These are phyloP conservation scores for Apophysomyces trapeziformis DNA, from an alignment of 371 early-diverging fungal genomes.

Conservation along the genomic window DNA sequence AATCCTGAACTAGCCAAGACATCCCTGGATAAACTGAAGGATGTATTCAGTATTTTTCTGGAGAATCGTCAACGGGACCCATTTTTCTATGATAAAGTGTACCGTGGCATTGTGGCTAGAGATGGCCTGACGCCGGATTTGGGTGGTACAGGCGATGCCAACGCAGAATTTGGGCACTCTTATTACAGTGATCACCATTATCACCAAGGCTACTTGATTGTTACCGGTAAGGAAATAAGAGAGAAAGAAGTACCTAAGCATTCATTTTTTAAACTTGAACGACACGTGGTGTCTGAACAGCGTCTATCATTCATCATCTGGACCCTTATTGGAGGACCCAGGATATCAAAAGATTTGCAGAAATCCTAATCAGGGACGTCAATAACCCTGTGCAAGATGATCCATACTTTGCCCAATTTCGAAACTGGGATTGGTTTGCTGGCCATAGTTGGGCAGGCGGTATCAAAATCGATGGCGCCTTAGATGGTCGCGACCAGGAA, in stretches of 20 bases:
- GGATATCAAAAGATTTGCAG: conserved; percentile 40
- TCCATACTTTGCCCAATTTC: conserved; percentile 64
- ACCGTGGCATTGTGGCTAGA: conserved; percentile 65
- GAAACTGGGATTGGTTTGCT: conserved; percentile 77
- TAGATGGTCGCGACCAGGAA: conserved; percentile 79
- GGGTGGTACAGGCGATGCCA: conserved; percentile 47
- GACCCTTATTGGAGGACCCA: conserved; percentile 57
- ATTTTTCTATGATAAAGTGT: conserved; percentile 67
- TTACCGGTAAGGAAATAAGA: conserved; percentile 38
- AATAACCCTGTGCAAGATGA: conserved; percentile 63
- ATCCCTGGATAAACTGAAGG: conserved; percentile 51
- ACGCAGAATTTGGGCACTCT: conserved; percentile 52
- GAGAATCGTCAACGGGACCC: conserved; percentile 58
- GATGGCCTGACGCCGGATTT: conserved; percentile 46
- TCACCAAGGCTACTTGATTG: conserved; percentile 75
- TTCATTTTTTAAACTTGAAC: too few relatives aligned
- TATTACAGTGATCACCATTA: conserved; percentile 79
- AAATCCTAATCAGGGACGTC: conserved; percentile 69
- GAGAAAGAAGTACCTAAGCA: not conserved
- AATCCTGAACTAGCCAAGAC: conserved; percentile 42
- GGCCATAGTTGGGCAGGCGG: conserved; percentile 87
- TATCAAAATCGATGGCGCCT: conserved; percentile 60
- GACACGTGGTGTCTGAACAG: conserved; percentile 15
- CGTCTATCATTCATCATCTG: conserved; percentile 68
- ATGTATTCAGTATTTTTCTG: conserved; percentile 59